Evolutionary conservation across 1,284 basidiomycete genomes (phyloP).

Genomic region (Irpex sp.): DNA sequence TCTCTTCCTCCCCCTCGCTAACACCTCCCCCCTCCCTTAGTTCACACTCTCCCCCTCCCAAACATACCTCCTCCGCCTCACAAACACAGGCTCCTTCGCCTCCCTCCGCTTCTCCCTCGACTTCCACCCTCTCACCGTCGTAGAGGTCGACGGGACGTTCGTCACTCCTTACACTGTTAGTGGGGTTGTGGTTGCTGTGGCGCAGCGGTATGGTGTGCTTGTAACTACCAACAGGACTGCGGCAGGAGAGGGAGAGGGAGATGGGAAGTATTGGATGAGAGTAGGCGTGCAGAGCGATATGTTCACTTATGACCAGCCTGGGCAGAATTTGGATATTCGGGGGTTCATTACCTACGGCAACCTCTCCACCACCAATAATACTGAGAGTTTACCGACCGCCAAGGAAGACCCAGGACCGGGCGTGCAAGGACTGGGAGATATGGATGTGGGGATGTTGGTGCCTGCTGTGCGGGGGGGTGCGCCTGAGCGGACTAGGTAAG

Average conservation of each 20-base stretch:
- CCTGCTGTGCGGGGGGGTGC: constrained; percentile 14
- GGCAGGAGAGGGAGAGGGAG: not conserved
- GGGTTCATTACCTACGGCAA: constrained; percentile 29
- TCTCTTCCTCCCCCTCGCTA: not conserved
- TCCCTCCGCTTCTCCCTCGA: constrained; percentile 42
- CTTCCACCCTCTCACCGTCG: constrained; percentile 38
- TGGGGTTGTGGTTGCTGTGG: constrained; percentile 37
- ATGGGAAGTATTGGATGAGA: constrained; percentile 37
- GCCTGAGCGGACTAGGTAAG: no score
- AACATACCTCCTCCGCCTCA: constrained; percentile 47
- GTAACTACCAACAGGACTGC: constrained; percentile 32
- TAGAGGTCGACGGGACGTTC: constrained; percentile 44
- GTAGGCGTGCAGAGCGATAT: constrained; percentile 34
- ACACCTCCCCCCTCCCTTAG: constrained; percentile 8
- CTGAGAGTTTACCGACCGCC: constrained; percentile 9
- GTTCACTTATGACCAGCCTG: constrained; percentile 32
- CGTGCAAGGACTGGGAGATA: constrained; percentile 11
- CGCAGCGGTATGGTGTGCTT: constrained; percentile 46
- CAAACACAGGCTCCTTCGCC: constrained; percentile 46
- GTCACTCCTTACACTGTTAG: constrained; percentile 33
- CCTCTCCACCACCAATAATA: not conserved
- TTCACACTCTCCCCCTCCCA: constrained; percentile 26
- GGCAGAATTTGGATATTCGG: constrained; percentile 29
- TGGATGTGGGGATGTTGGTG: constrained; percentile 23
- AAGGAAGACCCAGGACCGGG: constrained; percentile 15